Evolutionary conservation across 2,329 filamentous ascomycete species (phyloP).

Genomic region (Colletotrichum sp.): DNA sequence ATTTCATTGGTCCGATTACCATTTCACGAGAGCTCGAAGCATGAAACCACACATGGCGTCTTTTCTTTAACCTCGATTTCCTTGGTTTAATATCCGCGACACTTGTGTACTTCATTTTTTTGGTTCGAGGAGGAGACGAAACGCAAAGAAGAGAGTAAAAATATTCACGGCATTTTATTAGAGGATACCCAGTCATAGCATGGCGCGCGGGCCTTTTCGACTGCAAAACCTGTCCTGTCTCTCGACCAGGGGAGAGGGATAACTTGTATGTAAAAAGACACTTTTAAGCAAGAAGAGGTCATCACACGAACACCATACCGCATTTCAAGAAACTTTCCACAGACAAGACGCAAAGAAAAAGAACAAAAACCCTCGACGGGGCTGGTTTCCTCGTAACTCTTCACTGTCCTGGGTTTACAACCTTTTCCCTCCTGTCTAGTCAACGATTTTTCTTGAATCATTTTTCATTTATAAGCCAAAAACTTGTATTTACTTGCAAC

Average conservation of each 20-base stretch:
- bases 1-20: neutral
- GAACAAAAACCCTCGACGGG: constrained; percentile 14
- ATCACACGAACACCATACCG: neutral
- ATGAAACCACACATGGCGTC: neutral
- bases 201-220: constrained; percentile 1
- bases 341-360: neutral
- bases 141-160: neutral
- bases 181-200: constrained; percentile 21
- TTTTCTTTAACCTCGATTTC: neutral
- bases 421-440: neutral
- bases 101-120: neutral
- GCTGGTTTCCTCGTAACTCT: constrained; percentile 13
- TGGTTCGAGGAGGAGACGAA: neutral
- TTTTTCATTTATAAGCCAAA: neutral
- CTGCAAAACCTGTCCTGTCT: neutral
- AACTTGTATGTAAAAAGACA: constrained; percentile 8
- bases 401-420: constrained; percentile 2
- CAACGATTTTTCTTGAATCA: neutral
- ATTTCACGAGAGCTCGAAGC: neutral
- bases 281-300: neutral
- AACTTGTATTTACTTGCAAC: neutral
- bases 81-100: constrained; percentile 10
- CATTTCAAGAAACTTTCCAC: constrained; percentile 3
- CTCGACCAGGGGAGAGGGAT: neutral
- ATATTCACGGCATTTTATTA: constrained; percentile 19